Percentiles rank a stretch among this genome's conserved stretches.
phyloP scores from a whole-genome alignment of 1,139 yeast species.

The Hemisphaericaspora lyxosophila region DNA sequence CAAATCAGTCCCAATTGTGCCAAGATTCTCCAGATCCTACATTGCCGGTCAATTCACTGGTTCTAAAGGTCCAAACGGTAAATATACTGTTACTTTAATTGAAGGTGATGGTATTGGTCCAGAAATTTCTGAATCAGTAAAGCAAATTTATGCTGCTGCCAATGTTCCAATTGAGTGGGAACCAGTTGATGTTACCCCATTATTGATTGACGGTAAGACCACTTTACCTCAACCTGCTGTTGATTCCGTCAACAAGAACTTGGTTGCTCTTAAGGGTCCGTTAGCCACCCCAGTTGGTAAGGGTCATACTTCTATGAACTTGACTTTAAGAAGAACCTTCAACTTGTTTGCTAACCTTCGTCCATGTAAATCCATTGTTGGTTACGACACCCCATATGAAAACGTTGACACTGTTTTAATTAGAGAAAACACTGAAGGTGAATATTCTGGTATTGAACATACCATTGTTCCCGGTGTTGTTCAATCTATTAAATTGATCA shows the following conservation, averaged over 20 bases:
- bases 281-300: conserved; percentile 98
- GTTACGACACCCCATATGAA: conserved; percentile 92
- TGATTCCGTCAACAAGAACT: conserved; percentile 86
- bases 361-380: conserved; percentile 92
- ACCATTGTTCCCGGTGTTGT: conserved; percentile 98
- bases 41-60: conserved; percentile 55
- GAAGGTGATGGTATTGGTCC: conserved; percentile 99
- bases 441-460: conserved; percentile 98
- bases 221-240: conserved; percentile 92
- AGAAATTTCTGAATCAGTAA: conserved; percentile 91
- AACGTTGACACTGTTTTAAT: conserved; percentile 93
- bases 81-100: conserved; percentile 89
- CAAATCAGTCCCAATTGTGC: conserved; percentile 31
- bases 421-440: conserved; percentile 99
- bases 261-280: conserved; percentile 96
- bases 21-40: conserved; percentile 46
- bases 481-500: conserved; percentile 94
- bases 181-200: conserved; percentile 93
- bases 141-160: conserved; percentile 89
- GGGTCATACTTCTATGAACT: conserved; percentile 96
- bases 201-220: conserved; percentile 88
- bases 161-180: conserved; percentile 97
- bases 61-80: conserved; percentile 52
- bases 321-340: conserved; percentile 96
- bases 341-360: conserved; percentile 95